Evolutionary conservation across 106 monocot genomes (phyloP), one percentile per base, ranked within the genome.

Genomic region (Dactylorhiza incarnata): DNA sequence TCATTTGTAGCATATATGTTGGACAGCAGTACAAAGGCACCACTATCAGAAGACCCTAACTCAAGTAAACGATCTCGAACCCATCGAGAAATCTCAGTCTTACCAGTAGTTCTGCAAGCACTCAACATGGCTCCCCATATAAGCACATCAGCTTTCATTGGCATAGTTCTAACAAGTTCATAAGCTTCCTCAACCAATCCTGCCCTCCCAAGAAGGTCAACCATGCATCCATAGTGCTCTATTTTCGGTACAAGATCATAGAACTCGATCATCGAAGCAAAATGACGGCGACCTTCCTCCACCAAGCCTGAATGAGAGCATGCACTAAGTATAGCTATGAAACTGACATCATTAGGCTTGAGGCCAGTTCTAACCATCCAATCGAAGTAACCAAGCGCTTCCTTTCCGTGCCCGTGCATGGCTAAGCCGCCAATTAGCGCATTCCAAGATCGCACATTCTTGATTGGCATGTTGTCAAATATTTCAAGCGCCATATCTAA

Each of bases 1-100:
- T 86, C 85, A 12, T 68, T 78, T 73, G 87, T 86, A 1, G 94
- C 94, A 80, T 87, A 90, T 70, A 94, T 83, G 62, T 94, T 94
- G 2, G 94, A 89, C 45, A 94, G 71, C 26, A 88, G 76, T 8
- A 94, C 88, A 79, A 81, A 90, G 19, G 85, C 88, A 15, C 90
- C 87, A 73, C 90, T 90, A 66, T 85, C 90, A 16, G 47, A 26
- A 5, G 83, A 83, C 7, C 91, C 87, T 80, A 94, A 23, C 15
- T 78, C 85, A 3, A 94, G 74, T 0, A 93, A 89, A 72, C 78
- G 52, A 29, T 74, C 52, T 25, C 83, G 86, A 48, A 87, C 86
- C 76, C 90, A 81, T 81, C 88, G 85, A 5, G 90, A 86, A 25
- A 89, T 78, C 76, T 90, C 85, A 13, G 85, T 63, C 7, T 89